phyloP scores from a whole-genome alignment of 108 stramenopile genomes.

The Fistulifera pelliculosa region DNA sequence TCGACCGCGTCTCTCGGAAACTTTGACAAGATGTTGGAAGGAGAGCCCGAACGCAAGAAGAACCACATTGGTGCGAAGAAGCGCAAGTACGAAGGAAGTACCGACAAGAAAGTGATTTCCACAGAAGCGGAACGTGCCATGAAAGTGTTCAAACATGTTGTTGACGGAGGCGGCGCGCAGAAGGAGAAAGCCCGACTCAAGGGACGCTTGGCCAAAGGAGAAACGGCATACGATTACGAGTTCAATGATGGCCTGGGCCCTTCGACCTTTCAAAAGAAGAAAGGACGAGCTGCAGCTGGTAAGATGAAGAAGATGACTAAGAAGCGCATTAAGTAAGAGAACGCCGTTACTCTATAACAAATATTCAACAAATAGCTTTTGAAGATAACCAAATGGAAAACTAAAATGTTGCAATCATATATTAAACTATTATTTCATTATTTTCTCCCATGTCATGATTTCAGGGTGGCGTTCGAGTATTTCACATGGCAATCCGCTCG shows the following conservation, averaged over 20 bases:
- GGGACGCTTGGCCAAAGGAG: constrained; percentile 69
- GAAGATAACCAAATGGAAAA: no score
- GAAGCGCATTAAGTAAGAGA: constrained; percentile 54
- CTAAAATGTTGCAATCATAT: constrained; percentile 2
- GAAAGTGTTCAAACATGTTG: constrained; percentile 69
- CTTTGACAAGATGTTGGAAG: constrained; percentile 76
- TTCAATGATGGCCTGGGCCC: constrained; percentile 75
- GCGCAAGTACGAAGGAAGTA: constrained; percentile 53
- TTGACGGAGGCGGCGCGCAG: constrained; percentile 66
- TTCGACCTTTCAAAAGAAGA: constrained; percentile 80
- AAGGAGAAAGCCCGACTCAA: constrained; percentile 63
- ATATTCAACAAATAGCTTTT: constrained; percentile 1
- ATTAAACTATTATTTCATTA: constrained; percentile 30
- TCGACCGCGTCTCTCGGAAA: constrained; percentile 78
- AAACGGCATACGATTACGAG: constrained; percentile 87
- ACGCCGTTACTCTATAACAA: background rate
- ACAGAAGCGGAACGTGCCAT: constrained; percentile 50
- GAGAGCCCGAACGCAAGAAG: constrained; percentile 75
- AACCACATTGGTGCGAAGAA: constrained; percentile 37
- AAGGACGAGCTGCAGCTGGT: constrained; percentile 81
- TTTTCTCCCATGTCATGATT: constrained; percentile 48
- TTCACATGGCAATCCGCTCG: constrained; percentile 34
- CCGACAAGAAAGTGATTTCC: constrained; percentile 36
- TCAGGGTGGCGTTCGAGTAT: constrained; percentile 36
- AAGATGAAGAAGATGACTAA: constrained; percentile 86